These are phyloP conservation scores for Brassica cretica DNA, from an alignment of 345 rosid genomes.

Conservation along the genomic window DNA sequence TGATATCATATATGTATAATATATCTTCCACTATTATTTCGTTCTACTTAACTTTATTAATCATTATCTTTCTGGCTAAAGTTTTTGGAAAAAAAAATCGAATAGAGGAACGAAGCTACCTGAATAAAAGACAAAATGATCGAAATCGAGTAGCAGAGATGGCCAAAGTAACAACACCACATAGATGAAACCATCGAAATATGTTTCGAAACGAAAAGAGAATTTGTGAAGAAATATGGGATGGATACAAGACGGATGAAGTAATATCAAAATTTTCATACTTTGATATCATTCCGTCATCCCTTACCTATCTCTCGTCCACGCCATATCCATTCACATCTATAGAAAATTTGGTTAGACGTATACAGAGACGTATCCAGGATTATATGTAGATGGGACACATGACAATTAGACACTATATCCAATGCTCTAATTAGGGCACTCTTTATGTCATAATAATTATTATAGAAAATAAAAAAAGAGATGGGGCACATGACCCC, in stretches of 20 bases:
- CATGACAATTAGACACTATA: no score
- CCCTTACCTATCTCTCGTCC: background rate
- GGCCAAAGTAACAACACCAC: background rate
- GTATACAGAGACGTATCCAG: no score
- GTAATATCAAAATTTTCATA: background rate
- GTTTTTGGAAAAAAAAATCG: background rate
- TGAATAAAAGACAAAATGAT: background rate
- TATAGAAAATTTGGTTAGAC: background rate
- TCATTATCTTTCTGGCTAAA: slow-evolving; percentile 22
- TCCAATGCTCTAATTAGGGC: no score
- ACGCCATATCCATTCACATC: background rate
- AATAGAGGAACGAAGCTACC: background rate
- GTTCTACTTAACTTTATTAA: slow-evolving; percentile 14
- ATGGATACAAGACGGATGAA: background rate
- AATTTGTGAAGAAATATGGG: background rate
- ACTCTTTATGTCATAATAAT: no score
- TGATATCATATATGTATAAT: slow-evolving; percentile 13
- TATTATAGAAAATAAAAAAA: no score
- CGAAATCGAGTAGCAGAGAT: background rate
- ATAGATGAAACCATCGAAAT: background rate
- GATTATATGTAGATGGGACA: no score
- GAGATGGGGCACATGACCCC: no score
- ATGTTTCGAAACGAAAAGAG: background rate
- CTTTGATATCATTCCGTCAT: background rate
- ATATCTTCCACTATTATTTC: slow-evolving; percentile 24